Base-by-base conservation (phyloP, 768 basidiomycete genomes). In the Amanita inopinata region DNA sequence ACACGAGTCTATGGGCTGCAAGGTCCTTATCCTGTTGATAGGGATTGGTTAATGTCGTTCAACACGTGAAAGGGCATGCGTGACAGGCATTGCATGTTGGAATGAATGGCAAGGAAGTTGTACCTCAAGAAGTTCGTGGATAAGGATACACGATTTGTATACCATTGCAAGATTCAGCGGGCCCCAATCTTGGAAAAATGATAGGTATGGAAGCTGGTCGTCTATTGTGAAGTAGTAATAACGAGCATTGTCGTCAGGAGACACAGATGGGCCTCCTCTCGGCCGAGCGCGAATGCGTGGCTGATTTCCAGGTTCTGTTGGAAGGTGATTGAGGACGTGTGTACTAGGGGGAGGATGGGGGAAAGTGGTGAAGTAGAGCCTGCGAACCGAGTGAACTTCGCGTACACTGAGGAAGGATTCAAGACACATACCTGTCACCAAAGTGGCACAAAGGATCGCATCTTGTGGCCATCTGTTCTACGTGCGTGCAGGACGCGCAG, bases 151-250 rank as follows among this genome's bases (percentile, higher is more conserved):
- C 22, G 80, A 84, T 61, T 85, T 89, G 67, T 89, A 91, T 23
- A 91, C 85, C 85, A 86, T 87, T n/a, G 85, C 81, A 28, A 91
- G 70, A 57, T 91, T 91, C 41, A 92, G 69, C 22, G 91, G 91
- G 10, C 91, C 91, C 81, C 88, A 93, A 61, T 96, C 91, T 58
- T 90, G 81, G 60, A 85, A 93, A 73, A 96, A 96, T 23, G 85
- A 88, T 50, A 91, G 74, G 66, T 96, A 96, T 51, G 84, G 73
- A 27, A 96, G 73, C 51, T 90, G 84, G 69, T 92, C 83, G 62
- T 96, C 91, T 65, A 94, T 78, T 44, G 85, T 88, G 67, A 94
- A 91, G 65, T 83, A 94, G 64, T 88, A 87, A 60, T 87, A 88
- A 40, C 73, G 71, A 44, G 81, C 76, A 49, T 76, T 71, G 50